Evolutionary conservation across 129 eudicot genomes (phyloP), one percentile per base, ranked within the genome.

Genomic region (Sambucus nigra): DNA sequence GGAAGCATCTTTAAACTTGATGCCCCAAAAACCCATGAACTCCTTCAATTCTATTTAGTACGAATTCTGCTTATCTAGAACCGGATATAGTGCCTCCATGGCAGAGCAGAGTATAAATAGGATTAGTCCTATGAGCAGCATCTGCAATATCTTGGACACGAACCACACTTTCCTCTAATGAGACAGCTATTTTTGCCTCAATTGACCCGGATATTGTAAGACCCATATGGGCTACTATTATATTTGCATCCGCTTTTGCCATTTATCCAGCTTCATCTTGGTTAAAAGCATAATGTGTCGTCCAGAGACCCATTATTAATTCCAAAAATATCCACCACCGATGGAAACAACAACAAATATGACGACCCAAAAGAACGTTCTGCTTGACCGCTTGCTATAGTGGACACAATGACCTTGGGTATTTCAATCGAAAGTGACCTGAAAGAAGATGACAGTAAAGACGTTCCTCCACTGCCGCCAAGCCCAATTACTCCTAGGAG

Each of bases 71-170:
- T 64, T 92, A 96, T 25, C 57, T 48, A 40, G 96, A 91, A 55
- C 83, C 80, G 11, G 96, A 92, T 72, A 92, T 92, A 38, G 99
- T 94, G 54, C 98, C 99, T 86, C 99, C 99, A 59, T 92, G 99
- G 72, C 96, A 92, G 38, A 92, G 80, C 64, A 92, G 87, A 66
- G 86, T 82, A 51, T 61, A 75, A 49, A 68, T 76, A 12, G 80
- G 80, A 54, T 83, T 92, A 57, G 82, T 77, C 51, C 65, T 55
- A 38, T 72, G 99, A 60, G 89, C 83, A 59, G 94, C 94, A 68
- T 92, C 99, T 26, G 96, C 94, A 65, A 92, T 92, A 50, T 84
- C 91, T 75, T 92, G 99, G 47, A 86, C 99, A 10, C 70, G 85
- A 57, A 45, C 49, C 38, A 82, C 85, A 54, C 96, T 92, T 65